These are phyloP conservation scores for Tylopilus intermedius DNA, from an alignment of 768 basidiomycete genomes.

Conservation along the genomic window DNA sequence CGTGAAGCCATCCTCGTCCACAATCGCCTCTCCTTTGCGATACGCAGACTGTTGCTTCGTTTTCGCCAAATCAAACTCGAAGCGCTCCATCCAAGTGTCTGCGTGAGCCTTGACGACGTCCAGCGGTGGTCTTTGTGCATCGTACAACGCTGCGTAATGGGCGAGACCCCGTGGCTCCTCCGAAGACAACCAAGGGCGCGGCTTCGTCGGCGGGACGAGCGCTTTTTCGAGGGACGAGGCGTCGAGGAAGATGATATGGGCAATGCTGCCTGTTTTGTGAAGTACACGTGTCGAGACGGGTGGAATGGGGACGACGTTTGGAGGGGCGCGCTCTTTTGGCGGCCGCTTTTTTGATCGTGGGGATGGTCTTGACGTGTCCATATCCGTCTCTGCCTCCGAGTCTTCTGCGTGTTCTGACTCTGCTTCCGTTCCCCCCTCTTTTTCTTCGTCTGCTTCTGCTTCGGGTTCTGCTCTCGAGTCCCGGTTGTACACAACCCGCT, in stretches of 20 bases:
- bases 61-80: conserved; percentile 59
- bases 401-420: too few species aligned
- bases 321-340: conserved; percentile 31
- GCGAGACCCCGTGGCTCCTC: conserved; percentile 63
- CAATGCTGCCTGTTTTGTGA: conserved; percentile 59
- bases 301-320: conserved; percentile 61
- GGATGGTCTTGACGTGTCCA: not conserved
- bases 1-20: conserved; percentile 94
- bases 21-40: conserved; percentile 79
- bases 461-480: conserved; percentile 26
- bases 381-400: not conserved
- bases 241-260: conserved; percentile 72
- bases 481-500: conserved; percentile 62
- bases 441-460: conserved; percentile 29
- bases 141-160: conserved; percentile 65
- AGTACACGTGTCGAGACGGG: conserved; percentile 46
- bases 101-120: conserved; percentile 72
- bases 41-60: conserved; percentile 60
- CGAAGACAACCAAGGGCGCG: conserved; percentile 60
- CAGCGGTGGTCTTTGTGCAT: conserved; percentile 69
- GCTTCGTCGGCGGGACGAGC: conserved; percentile 46
- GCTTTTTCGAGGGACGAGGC: conserved; percentile 65
- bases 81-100: conserved; percentile 70
- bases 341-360: conserved; percentile 26
- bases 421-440: not conserved